Percentiles rank a stretch among this genome's conserved stretches.
Evolutionary conservation across 208 protist genomes (phyloP).

Genomic region (Strigomonas culicis): DNA sequence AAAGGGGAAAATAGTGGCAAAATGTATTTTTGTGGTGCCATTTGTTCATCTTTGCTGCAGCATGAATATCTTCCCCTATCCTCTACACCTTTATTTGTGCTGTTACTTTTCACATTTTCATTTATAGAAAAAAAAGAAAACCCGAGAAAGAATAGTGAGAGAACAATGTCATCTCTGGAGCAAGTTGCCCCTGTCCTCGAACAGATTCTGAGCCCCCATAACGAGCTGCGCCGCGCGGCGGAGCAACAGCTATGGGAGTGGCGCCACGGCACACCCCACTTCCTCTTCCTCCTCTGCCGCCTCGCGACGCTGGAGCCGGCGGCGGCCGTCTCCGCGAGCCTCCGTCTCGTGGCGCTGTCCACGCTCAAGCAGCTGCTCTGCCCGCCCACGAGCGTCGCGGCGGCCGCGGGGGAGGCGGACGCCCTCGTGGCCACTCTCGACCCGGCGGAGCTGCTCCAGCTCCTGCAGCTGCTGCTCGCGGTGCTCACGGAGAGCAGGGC

Average conservation of each 20-base stretch:
- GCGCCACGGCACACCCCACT: slow-evolving; percentile 18
- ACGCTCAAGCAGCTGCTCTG: slow-evolving; percentile 34
- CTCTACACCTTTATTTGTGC: slow-evolving; percentile 9
- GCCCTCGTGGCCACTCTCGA: background rate
- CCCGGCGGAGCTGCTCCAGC: background rate
- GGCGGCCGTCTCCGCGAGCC: background rate
- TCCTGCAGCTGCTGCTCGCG: background rate
- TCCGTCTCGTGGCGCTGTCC: slow-evolving; percentile 30
- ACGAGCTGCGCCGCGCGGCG: slow-evolving; percentile 29
- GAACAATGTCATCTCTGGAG: slow-evolving; percentile 4
- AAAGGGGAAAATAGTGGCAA: too few relatives aligned
- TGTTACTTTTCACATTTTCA: background rate
- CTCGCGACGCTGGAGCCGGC: background rate
- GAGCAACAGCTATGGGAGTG: slow-evolving; percentile 40
- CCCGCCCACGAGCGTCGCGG: background rate
- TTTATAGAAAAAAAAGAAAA: slow-evolving; percentile 12
- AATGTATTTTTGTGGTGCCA: too few relatives aligned
- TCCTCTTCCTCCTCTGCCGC: slow-evolving; percentile 17
- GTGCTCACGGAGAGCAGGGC: background rate
- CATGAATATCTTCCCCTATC: background rate
- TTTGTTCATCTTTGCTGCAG: background rate
- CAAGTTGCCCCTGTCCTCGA: slow-evolving; percentile 24
- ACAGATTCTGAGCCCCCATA: slow-evolving; percentile 41
- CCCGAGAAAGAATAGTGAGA: slow-evolving; percentile 1
- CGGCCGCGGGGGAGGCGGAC: background rate